These are phyloP conservation scores for Orbilia blumenaviensis DNA, from an alignment of 2,329 filamentous ascomycete species.

Conservation along the genomic window DNA sequence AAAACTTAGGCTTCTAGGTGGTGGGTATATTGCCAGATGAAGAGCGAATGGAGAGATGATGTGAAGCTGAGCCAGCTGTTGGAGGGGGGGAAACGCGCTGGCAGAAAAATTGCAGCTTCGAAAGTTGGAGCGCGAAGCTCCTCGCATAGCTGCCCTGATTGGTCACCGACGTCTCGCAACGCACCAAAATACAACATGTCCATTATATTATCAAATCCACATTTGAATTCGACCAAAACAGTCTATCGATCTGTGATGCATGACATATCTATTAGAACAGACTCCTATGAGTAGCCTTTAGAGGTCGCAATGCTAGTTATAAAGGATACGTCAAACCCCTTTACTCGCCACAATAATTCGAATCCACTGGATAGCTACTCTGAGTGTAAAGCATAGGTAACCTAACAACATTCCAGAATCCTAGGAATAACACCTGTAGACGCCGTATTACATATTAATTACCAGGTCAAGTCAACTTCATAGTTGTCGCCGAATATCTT, in stretches of 20 bases:
- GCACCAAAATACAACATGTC: constrained; percentile 5
- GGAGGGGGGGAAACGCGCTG: constrained; percentile 35
- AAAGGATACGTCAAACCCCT: too few species aligned
- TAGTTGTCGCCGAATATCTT: constrained; percentile 12
- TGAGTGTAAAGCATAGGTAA: too few species aligned
- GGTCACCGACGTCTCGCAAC: constrained; percentile 32
- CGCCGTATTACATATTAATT: neutral
- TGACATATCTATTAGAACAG: too few species aligned
- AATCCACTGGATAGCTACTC: too few species aligned
- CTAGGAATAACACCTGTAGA: too few species aligned
- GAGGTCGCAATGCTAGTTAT: too few species aligned
- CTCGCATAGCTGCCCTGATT: constrained; percentile 31
- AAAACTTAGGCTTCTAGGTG: neutral
- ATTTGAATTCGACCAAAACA: too few species aligned
- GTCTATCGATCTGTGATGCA: too few species aligned
- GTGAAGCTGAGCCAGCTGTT: constrained; percentile 4
- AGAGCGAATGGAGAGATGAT: neutral
- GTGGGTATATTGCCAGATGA: neutral
- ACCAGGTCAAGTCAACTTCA: constrained; percentile 30
- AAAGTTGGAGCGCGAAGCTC: constrained; percentile 33
- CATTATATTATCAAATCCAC: too few species aligned
- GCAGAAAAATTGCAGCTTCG: constrained; percentile 38
- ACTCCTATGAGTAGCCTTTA: too few species aligned
- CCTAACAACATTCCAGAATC: too few species aligned
- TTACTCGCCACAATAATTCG: too few species aligned